Conservation (phyloP, 768 basidiomycete genomes). For the Lentinula sp. region DNA sequence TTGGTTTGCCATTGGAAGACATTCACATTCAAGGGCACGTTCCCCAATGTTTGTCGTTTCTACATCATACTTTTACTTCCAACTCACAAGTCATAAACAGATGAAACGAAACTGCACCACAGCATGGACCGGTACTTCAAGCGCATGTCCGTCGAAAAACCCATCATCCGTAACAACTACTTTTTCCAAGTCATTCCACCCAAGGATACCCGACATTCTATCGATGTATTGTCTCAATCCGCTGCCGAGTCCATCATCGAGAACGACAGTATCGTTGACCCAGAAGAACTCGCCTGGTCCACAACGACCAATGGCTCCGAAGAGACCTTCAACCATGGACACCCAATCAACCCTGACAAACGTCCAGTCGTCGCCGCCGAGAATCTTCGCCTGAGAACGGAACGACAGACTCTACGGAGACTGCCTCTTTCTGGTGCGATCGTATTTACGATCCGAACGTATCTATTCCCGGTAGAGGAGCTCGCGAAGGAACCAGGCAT, state of each 20-base stretch:
- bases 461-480: slow-evolving; percentile 47
- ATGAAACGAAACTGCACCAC: slow-evolving; percentile 49
- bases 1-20: slow-evolving; percentile 64
- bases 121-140: slow-evolving; percentile 70
- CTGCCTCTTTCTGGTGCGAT: slow-evolving; percentile 59
- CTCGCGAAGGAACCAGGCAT: slow-evolving; percentile 51
- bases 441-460: slow-evolving; percentile 65
- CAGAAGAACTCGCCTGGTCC: slow-evolving; percentile 64
- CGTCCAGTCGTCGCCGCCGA: slow-evolving; percentile 19
- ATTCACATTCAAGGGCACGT: slow-evolving; percentile 69
- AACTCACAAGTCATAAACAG: background rate
- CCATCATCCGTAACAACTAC: slow-evolving; percentile 70
- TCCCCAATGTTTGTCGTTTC: slow-evolving; percentile 52
- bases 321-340: slow-evolving; percentile 30
- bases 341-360: slow-evolving; percentile 13
- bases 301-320: slow-evolving; percentile 49
- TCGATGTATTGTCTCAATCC: slow-evolving; percentile 7
- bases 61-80: background rate
- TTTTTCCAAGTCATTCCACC: slow-evolving; percentile 33
- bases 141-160: slow-evolving; percentile 58
- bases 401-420: slow-evolving; percentile 62
- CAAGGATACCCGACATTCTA: slow-evolving; percentile 10
- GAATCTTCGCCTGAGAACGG: slow-evolving; percentile 50
- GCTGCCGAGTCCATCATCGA: slow-evolving; percentile 10
- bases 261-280: slow-evolving; percentile 34